phyloP scores from a whole-genome alignment of 768 basidiomycete genomes.

The Lepiota brunneoincarnata region DNA sequence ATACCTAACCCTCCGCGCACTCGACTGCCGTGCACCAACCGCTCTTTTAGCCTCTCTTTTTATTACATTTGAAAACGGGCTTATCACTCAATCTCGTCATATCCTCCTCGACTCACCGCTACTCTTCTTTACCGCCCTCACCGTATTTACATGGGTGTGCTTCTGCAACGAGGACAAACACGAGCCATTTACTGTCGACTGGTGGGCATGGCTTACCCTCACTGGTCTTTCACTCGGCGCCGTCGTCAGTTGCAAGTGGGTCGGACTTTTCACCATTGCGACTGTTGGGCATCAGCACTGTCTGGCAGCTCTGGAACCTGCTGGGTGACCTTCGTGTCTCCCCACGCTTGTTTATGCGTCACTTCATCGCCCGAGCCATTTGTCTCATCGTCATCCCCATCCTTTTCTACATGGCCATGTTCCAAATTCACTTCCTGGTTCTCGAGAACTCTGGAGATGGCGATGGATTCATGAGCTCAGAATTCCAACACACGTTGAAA shows the following conservation, averaged over 20 bases:
- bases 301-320: slow-evolving; percentile 85
- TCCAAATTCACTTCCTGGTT: slow-evolving; percentile 90
- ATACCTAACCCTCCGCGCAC: slow-evolving; percentile 90
- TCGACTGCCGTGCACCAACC: slow-evolving; percentile 90
- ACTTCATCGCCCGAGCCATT: slow-evolving; percentile 86
- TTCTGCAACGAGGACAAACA: slow-evolving; percentile 91
- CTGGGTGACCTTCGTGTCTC: slow-evolving; percentile 84
- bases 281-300: slow-evolving; percentile 84
- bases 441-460: slow-evolving; percentile 91
- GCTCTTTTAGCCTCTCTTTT: slow-evolving; percentile 89
- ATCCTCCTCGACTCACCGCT: slow-evolving; percentile 99
- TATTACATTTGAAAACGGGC: slow-evolving; percentile 94
- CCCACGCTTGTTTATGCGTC: slow-evolving; percentile 71
- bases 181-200: slow-evolving; percentile 75
- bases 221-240: slow-evolving; percentile 91
- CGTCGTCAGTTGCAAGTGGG: slow-evolving; percentile 95
- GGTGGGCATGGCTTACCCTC: slow-evolving; percentile 93
- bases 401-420: slow-evolving; percentile 95
- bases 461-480: slow-evolving; percentile 98
- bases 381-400: slow-evolving; percentile 87
- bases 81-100: slow-evolving; percentile 93
- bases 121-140: slow-evolving; percentile 95
- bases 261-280: slow-evolving; percentile 96
- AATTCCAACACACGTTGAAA: slow-evolving; percentile 93
- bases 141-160: slow-evolving; percentile 80